These are phyloP conservation scores for Chondrostereum purpureum DNA, from an alignment of 1,284 basidiomycete species.

Conservation along the genomic window DNA sequence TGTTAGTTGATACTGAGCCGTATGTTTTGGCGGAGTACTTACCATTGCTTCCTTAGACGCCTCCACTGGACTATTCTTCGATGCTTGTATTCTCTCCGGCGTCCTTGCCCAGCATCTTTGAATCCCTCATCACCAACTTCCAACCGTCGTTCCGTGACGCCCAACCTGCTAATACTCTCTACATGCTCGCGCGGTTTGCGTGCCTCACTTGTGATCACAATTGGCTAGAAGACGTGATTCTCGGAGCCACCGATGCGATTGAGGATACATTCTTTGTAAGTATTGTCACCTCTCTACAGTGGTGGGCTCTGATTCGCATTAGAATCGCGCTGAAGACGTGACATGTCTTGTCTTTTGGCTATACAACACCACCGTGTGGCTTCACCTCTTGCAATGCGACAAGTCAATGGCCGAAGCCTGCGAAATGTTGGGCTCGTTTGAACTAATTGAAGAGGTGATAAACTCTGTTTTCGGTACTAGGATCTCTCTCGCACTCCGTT, in stretches of 20 bases:
- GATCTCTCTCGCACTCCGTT: no score
- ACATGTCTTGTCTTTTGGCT: slow-evolving; percentile 91
- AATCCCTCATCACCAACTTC: slow-evolving; percentile 72
- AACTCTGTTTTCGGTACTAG: slow-evolving; percentile 94
- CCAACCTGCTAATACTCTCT: slow-evolving; percentile 78
- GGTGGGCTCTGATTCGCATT: slow-evolving; percentile 5
- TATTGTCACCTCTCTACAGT: slow-evolving; percentile 14
- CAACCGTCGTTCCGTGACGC: slow-evolving; percentile 61
- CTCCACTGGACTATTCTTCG: slow-evolving; percentile 62
- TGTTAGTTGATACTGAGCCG: no score
- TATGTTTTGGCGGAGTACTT: no score
- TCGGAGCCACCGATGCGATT: slow-evolving; percentile 86
- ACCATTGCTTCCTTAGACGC: slow-evolving; percentile 43
- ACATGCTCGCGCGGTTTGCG: slow-evolving; percentile 84
- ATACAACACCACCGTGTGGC: slow-evolving; percentile 84
- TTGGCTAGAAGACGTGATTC: slow-evolving; percentile 89
- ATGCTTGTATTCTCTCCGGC: slow-evolving; percentile 90
- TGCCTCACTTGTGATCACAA: slow-evolving; percentile 78
- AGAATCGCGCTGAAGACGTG: slow-evolving; percentile 82
- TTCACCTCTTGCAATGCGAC: slow-evolving; percentile 88
- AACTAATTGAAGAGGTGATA: slow-evolving; percentile 80
- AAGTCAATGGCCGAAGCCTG: slow-evolving; percentile 67
- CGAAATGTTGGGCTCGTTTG: slow-evolving; percentile 74
- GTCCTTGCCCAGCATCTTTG: slow-evolving; percentile 71
- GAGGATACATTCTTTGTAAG: slow-evolving; percentile 89